Percentiles rank a stretch among this genome's conserved stretches.
Evolutionary conservation across 208 protist species (phyloP).

Genomic region (Wallacemonas sp.): DNA sequence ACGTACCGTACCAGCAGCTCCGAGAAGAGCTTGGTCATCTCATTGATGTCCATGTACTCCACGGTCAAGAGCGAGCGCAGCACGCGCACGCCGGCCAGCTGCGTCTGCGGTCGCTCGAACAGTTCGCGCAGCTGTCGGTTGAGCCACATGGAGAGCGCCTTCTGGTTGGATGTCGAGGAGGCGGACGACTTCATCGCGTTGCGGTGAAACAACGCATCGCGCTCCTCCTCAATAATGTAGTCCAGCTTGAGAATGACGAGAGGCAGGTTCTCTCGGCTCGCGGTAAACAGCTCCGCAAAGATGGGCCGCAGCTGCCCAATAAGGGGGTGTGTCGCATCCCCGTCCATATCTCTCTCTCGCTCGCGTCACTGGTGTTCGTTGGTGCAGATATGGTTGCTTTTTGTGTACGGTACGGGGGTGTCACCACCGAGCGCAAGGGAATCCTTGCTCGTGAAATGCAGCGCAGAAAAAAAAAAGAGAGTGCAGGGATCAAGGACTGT

Average conservation of each 20-base stretch:
- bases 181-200: slow-evolving; percentile 48
- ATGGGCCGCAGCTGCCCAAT: slow-evolving; percentile 87
- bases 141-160: slow-evolving; percentile 66
- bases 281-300: slow-evolving; percentile 59
- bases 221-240: slow-evolving; percentile 88
- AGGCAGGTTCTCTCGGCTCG: slow-evolving; percentile 31
- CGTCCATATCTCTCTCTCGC: slow-evolving; percentile 18
- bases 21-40: slow-evolving; percentile 74
- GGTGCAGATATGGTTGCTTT: neutral
- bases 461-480: no score
- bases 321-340: slow-evolving; percentile 58
- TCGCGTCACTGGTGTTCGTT: slow-evolving; percentile 23
- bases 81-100: slow-evolving; percentile 66
- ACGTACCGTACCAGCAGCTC: slow-evolving; percentile 65
- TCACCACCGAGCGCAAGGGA: no score
- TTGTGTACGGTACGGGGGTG: no score
- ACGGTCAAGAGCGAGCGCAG: slow-evolving; percentile 67
- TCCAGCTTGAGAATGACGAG: slow-evolving; percentile 83
- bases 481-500: no score
- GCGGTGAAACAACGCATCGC: slow-evolving; percentile 76
- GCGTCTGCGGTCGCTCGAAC: slow-evolving; percentile 62
- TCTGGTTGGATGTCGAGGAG: slow-evolving; percentile 37
- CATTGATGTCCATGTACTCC: slow-evolving; percentile 81
- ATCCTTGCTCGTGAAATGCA: no score
- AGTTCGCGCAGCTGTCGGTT: slow-evolving; percentile 75